Evolutionary conservation across 805 yeast genomes (phyloP).

Genomic region (Wickerhamiella occidentalis): DNA sequence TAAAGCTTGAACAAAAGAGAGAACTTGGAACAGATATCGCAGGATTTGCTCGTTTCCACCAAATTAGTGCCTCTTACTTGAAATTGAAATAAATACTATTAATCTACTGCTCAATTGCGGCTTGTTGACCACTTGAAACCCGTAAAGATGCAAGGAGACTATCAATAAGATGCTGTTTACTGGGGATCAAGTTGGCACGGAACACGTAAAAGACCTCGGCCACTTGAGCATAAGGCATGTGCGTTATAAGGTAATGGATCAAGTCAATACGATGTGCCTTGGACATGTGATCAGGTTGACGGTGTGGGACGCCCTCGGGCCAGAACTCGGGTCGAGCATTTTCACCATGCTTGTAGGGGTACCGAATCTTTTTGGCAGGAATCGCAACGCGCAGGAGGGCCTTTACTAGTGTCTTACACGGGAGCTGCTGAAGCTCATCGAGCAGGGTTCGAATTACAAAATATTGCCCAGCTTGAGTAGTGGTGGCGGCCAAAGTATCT

Average conservation of each 20-base stretch:
- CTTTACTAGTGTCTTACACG: constrained; percentile 53
- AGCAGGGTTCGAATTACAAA: constrained; percentile 18
- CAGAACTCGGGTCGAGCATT: constrained; percentile 53
- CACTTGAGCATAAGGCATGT: neutral
- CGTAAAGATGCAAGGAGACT: neutral
- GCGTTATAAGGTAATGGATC: constrained; percentile 26
- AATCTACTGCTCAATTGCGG: too few species aligned
- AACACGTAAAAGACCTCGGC: neutral
- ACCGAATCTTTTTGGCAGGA: constrained; percentile 51
- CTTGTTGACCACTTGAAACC: neutral
- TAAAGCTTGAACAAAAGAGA: too few species aligned
- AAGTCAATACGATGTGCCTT: constrained; percentile 45
- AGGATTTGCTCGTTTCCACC: too few species aligned
- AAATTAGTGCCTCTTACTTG: too few species aligned
- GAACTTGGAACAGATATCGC: too few species aligned
- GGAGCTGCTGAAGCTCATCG: constrained; percentile 36
- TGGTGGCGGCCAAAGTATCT: neutral
- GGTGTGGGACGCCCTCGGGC: constrained; percentile 48
- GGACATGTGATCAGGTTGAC: constrained; percentile 62
- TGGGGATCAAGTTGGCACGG: neutral
- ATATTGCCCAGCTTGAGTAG: neutral
- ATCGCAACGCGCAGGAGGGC: constrained; percentile 55
- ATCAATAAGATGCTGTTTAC: neutral
- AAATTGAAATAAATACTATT: neutral
- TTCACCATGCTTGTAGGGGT: constrained; percentile 48